Percentiles rank a stretch among this genome's conserved stretches.
These are phyloP conservation scores for Mucor racemosus DNA, from an alignment of 371 early-diverging fungal genomes.

Conservation along the genomic window DNA sequence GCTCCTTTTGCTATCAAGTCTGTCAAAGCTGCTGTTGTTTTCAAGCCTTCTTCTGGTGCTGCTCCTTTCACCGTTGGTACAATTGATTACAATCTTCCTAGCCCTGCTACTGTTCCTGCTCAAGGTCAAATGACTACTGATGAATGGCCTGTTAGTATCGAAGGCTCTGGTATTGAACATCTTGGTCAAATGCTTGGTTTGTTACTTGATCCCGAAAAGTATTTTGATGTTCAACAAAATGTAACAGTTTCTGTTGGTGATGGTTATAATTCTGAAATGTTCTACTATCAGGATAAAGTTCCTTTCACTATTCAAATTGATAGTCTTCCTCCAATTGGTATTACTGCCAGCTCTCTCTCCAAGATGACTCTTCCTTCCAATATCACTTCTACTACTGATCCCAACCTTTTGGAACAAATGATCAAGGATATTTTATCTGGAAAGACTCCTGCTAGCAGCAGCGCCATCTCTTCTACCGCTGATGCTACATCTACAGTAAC, in stretches of 20 bases:
- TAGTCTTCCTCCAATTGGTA: constrained; percentile 19
- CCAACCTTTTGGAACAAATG: constrained; percentile 1
- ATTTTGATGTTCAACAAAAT: constrained; percentile 30
- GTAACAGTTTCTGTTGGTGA: constrained; percentile 34
- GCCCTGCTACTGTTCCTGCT: constrained; percentile 29
- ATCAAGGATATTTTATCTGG: constrained; percentile 9
- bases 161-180: constrained; percentile 16
- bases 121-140: constrained; percentile 19
- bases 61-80: constrained; percentile 28
- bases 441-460: background rate
- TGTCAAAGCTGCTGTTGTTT: constrained; percentile 34
- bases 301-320: constrained; percentile 25
- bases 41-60: constrained; percentile 6
- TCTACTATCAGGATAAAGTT: constrained; percentile 39
- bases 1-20: constrained; percentile 35
- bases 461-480: constrained; percentile 4
- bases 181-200: constrained; percentile 12
- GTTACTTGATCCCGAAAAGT: constrained; percentile 18
- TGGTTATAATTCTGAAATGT: constrained; percentile 31
- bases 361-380: constrained; percentile 12
- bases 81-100: constrained; percentile 31
- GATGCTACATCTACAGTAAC: background rate
- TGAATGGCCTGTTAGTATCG: constrained; percentile 27
- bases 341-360: background rate
- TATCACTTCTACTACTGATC: constrained; percentile 9